Conservation (phyloP, 345 rosid species). For the Brassica juncea region DNA sequence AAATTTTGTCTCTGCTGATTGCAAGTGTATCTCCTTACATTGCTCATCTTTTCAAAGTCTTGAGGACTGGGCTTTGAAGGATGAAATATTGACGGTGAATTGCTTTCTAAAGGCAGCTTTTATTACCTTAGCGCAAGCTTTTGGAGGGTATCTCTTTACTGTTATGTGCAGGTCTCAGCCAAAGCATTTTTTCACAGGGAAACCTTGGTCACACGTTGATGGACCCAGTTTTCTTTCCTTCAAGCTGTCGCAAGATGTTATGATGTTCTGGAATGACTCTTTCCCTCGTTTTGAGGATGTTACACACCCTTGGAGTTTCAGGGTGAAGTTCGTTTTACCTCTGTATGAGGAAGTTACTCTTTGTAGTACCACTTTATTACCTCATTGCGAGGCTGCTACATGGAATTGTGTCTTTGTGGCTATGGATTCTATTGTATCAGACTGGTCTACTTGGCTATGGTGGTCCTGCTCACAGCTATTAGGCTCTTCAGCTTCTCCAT, state of each 20-base stretch:
- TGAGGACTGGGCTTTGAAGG: too few relatives aligned
- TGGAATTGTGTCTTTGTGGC: not conserved
- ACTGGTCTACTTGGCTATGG: not conserved
- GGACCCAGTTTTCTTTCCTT: too few relatives aligned
- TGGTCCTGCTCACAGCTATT: not conserved
- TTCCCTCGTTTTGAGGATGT: not conserved
- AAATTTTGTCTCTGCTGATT: too few relatives aligned
- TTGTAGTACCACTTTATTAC: not conserved
- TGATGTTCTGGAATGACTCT: not conserved
- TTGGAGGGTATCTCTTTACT: too few relatives aligned
- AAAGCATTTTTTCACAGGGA: too few relatives aligned
- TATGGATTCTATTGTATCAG: not conserved
- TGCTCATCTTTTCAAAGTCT: too few relatives aligned
- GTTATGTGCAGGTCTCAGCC: too few relatives aligned
- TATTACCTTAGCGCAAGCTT: too few relatives aligned
- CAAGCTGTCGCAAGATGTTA: not conserved
- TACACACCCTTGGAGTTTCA: not conserved
- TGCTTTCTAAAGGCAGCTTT: too few relatives aligned
- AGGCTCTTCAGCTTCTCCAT: not conserved
- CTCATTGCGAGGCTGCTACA: not conserved
- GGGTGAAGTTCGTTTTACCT: not conserved
- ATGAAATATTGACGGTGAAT: too few relatives aligned
- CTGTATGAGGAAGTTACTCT: not conserved
- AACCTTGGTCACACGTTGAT: too few relatives aligned
- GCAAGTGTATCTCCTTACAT: too few relatives aligned